Conservation (phyloP, 441 rosid species). For the Populus hybrid region DNA sequence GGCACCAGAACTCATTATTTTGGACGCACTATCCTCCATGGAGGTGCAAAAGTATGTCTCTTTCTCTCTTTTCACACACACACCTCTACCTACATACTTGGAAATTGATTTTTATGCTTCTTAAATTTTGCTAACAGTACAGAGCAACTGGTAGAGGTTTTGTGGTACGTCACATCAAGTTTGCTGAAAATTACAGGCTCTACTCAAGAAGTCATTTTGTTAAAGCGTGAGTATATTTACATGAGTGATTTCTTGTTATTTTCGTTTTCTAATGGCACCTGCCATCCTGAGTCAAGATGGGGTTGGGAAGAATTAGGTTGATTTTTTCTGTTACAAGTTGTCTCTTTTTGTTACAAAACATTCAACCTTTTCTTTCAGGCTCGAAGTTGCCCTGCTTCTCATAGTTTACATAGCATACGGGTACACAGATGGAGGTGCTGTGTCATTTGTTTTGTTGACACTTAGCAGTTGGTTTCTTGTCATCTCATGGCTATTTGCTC, state of each 20-base stretch:
- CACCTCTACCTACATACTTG: not conserved
- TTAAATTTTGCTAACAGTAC: conserved; percentile 55
- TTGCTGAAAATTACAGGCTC: conserved; percentile 95
- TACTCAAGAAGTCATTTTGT: conserved; percentile 97
- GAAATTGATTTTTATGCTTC: conserved; percentile 16
- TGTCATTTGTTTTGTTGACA: conserved; percentile 70
- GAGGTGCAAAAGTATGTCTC: conserved; percentile 84
- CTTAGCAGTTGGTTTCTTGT: conserved; percentile 98
- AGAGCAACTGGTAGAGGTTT: conserved; percentile 99
- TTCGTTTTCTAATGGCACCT: not conserved
- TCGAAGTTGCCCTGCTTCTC: conserved; percentile 93
- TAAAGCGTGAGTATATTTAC: conserved; percentile 70
- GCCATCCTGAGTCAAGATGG: not conserved
- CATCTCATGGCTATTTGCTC: conserved; percentile 96
- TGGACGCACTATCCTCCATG: conserved; percentile 98
- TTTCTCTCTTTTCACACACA: not conserved
- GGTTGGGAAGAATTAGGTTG: not conserved
- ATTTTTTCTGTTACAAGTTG: not conserved
- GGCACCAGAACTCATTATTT: conserved; percentile 98
- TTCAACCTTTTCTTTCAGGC: conserved; percentile 39
- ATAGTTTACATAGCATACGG: conserved; percentile 93
- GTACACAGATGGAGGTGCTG: conserved; percentile 66
- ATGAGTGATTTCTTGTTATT: conserved; percentile 1
- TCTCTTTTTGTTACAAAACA: conserved; percentile 9
- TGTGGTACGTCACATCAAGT: conserved; percentile 95